phyloP scores from a whole-genome alignment of 331 rosid species.

The Quercus lobata region DNA sequence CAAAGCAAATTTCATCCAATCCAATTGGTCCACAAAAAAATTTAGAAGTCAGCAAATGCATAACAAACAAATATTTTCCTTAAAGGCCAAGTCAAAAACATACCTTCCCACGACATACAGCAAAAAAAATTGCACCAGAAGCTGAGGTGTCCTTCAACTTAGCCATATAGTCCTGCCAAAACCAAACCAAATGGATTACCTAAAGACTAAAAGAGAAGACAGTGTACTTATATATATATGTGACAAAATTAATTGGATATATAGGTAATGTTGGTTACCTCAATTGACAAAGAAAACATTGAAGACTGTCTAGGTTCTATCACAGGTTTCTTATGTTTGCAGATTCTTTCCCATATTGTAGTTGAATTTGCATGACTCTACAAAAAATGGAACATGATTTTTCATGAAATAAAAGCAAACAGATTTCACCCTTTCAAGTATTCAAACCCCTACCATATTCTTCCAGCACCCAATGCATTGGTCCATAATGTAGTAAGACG shows the following conservation, averaged over 20 bases:
- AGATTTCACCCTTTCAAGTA: conserved; percentile 17
- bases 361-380: conserved; percentile 67
- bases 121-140: conserved; percentile 92
- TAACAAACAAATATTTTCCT: background rate
- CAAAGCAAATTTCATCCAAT: background rate
- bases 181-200: conserved; percentile 13
- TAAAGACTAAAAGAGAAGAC: conserved; percentile 9
- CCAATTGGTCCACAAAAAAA: conserved; percentile 1
- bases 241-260: conserved; percentile 15
- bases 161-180: conserved; percentile 77
- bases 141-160: conserved; percentile 78
- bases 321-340: conserved; percentile 90
- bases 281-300: conserved; percentile 65
- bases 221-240: conserved; percentile 1
- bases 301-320: conserved; percentile 92
- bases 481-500: conserved; percentile 91
- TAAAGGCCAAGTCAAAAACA: conserved; percentile 18
- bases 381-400: conserved; percentile 20
- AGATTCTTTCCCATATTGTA: conserved; percentile 93
- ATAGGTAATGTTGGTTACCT: conserved; percentile 41
- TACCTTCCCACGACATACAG: conserved; percentile 99
- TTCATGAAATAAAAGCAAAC: conserved; percentile 20
- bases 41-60: conserved; percentile 15
- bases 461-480: conserved; percentile 85
- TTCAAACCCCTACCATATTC: conserved; percentile 46